These are phyloP conservation scores for Tardiomyces blankii DNA, from an alignment of 1,139 yeast genomes.

Conservation along the genomic window DNA sequence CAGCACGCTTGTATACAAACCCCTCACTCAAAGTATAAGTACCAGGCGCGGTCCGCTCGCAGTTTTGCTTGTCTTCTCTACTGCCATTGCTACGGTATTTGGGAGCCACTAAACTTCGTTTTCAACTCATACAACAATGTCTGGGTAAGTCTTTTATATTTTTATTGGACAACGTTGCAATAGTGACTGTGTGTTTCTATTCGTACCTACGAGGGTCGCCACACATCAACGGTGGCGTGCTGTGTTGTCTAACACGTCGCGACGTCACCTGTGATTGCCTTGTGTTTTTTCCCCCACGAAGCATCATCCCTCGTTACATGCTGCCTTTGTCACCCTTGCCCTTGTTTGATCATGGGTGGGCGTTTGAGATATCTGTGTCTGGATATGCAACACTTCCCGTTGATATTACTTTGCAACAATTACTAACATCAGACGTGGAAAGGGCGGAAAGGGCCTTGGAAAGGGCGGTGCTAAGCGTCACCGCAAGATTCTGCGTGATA, in stretches of 20 bases:
- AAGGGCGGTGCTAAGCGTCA: constrained; percentile 94
- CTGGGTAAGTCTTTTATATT: background rate
- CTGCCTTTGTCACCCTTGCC: background rate
- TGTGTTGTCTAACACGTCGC: background rate
- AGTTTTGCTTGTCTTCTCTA: background rate
- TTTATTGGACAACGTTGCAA: background rate
- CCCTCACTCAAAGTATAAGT: background rate
- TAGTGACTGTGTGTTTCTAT: background rate
- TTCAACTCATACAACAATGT: background rate
- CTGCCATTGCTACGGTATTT: background rate
- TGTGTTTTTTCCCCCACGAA: too few relatives aligned
- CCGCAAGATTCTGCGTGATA: constrained; percentile 98
- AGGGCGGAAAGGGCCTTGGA: constrained; percentile 35
- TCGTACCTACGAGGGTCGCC: background rate
- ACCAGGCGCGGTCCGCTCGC: background rate
- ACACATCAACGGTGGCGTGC: background rate
- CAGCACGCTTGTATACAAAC: background rate
- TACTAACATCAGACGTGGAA: constrained; percentile 85
- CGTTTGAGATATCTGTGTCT: background rate
- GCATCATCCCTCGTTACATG: too few relatives aligned
- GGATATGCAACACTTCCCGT: background rate
- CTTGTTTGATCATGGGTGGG: background rate
- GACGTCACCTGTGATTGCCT: background rate
- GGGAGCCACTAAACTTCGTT: background rate
- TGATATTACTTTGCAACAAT: background rate